A percentile compares a stretch with the other conserved stretches of the same genome.
phyloP scores from a whole-genome alignment of 148 eudicot genomes.

The Bassia scoparia region DNA sequence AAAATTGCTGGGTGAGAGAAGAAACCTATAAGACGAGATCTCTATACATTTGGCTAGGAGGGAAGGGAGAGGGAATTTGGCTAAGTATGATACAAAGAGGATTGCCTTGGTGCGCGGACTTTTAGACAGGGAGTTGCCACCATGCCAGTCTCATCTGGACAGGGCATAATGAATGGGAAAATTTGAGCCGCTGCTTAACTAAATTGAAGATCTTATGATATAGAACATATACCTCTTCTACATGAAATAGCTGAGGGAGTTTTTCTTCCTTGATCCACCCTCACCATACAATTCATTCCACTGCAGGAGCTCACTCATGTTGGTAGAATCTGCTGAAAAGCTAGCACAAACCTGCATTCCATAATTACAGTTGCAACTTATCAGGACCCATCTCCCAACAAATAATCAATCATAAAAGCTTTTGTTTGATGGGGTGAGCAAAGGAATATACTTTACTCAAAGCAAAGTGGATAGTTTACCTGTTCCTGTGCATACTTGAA shows the following conservation, averaged over 20 bases:
- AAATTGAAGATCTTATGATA: constrained; percentile 34
- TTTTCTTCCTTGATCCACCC: constrained; percentile 92
- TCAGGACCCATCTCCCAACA: background rate
- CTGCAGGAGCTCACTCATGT: constrained; percentile 72
- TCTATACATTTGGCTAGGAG: constrained; percentile 29
- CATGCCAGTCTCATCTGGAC: constrained; percentile 24
- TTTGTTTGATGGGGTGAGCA: too few relatives aligned
- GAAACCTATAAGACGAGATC: constrained; percentile 23
- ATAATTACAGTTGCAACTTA: background rate
- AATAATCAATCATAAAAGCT: background rate
- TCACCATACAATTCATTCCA: constrained; percentile 97
- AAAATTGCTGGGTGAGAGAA: constrained; percentile 1
- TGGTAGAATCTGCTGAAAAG: constrained; percentile 82
- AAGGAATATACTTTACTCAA: too few relatives aligned
- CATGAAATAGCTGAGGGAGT: constrained; percentile 90
- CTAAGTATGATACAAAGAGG: constrained; percentile 31
- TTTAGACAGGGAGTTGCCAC: constrained; percentile 20
- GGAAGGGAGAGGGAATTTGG: constrained; percentile 1
- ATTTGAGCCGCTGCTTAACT: constrained; percentile 15
- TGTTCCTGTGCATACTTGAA: constrained; percentile 91
- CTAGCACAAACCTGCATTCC: constrained; percentile 85
- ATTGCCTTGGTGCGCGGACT: constrained; percentile 9
- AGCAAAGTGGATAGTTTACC: constrained; percentile 42
- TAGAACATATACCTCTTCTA: constrained; percentile 43
- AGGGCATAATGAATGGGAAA: constrained; percentile 30